Percentiles rank a stretch among this genome's conserved stretches.
phyloP scores from a whole-genome alignment of 2,329 filamentous ascomycete species.

The Periconia macrospinosa region DNA sequence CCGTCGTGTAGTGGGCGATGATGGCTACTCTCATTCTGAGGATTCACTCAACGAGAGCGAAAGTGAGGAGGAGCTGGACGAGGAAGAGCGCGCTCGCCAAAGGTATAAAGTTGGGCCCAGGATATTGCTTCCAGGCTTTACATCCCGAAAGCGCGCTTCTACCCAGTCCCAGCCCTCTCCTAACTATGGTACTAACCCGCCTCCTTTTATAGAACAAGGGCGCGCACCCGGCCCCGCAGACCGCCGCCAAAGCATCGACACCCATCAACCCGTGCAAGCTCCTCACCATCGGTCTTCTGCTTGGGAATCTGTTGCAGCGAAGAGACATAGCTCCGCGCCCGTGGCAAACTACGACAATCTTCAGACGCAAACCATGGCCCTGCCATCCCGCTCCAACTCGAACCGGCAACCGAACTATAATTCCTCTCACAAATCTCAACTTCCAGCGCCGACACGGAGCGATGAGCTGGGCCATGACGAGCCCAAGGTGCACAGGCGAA shows the following conservation, averaged over 20 bases:
- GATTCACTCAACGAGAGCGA: constrained; percentile 23
- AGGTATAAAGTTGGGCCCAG: constrained; percentile 40
- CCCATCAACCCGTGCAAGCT: constrained; percentile 1
- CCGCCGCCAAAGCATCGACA: constrained; percentile 27
- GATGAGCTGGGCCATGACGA: constrained; percentile 5
- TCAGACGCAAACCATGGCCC: constrained; percentile 17
- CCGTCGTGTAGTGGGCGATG: constrained; percentile 31
- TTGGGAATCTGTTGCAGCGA: constrained; percentile 25
- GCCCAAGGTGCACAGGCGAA: constrained; percentile 25
- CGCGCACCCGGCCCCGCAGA: constrained; percentile 11
- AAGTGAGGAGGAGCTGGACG: constrained; percentile 35
- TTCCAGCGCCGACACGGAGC: constrained; percentile 16
- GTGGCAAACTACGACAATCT: constrained; percentile 15
- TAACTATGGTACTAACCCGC: constrained; percentile 18
- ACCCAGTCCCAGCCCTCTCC: constrained; percentile 16
- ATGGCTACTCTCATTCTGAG: constrained; percentile 33
- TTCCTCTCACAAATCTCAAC: constrained; percentile 38
- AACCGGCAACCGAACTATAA: constrained; percentile 33
- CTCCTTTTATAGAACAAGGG: background rate
- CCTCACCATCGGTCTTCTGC: constrained; percentile 15
- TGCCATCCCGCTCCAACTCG: constrained; percentile 26
- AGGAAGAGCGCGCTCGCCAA: constrained; percentile 32
- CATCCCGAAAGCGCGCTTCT: constrained; percentile 24
- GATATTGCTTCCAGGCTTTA: constrained; percentile 32
- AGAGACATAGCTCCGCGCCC: constrained; percentile 34